A percentile compares a stretch with the other conserved stretches of the same genome.
Evolutionary conservation across 768 basidiomycete species (phyloP).

Genomic region (Calocera cornea): DNA sequence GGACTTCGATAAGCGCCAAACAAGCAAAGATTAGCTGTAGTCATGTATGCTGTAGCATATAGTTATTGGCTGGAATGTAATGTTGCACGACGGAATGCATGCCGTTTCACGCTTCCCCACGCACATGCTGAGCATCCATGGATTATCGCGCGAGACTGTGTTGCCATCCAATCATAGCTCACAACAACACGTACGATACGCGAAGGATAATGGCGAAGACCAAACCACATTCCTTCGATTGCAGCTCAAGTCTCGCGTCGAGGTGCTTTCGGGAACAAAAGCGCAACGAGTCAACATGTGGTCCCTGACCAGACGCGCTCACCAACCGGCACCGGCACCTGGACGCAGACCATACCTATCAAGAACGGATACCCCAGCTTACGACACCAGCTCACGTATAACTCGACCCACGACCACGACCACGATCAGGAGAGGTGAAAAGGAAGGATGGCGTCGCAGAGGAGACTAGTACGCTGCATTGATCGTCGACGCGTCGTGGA

Average conservation of each 20-base stretch:
- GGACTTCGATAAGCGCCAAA: slow-evolving; percentile 18
- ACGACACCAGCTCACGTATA: background rate
- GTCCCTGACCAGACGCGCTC: background rate
- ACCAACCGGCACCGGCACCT: background rate
- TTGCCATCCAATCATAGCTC: too few species aligned
- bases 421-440: background rate
- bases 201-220: too few species aligned
- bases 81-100: background rate
- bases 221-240: too few species aligned
- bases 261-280: background rate
- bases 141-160: too few species aligned
- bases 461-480: background rate
- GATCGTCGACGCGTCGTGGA: background rate
- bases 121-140: too few species aligned
- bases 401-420: background rate
- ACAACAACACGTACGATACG: too few species aligned
- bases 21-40: background rate
- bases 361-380: too few species aligned
- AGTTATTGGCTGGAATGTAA: slow-evolving; percentile 6
- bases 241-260: too few species aligned
- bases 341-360: background rate
- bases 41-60: too few species aligned
- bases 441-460: background rate
- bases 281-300: background rate
- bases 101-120: too few species aligned